Evolutionary conservation across 495 filamentous ascomycete species (phyloP).

Genomic region (Aspergillus indologenus): DNA sequence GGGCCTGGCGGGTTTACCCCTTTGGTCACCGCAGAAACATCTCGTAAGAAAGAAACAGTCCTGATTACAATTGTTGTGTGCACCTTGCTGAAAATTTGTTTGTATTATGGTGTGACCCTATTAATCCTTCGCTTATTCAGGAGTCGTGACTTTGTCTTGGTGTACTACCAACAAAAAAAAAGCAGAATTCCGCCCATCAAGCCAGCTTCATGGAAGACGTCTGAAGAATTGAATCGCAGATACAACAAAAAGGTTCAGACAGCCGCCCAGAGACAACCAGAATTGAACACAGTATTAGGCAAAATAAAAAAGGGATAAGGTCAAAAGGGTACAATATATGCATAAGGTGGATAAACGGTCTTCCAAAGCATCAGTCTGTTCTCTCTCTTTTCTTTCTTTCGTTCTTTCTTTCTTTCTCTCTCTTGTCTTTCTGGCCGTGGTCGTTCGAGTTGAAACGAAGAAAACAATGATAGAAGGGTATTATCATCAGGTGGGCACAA

Average conservation of each 20-base stretch:
- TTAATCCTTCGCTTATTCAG: not conserved
- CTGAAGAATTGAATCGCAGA: not conserved
- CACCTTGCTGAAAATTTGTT: not conserved
- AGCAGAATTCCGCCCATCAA: not conserved
- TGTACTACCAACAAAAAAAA: not conserved
- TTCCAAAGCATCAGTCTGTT: not conserved
- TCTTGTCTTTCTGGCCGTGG: slow-evolving; percentile 7
- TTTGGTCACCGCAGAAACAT: too few relatives aligned
- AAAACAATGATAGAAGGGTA: not conserved
- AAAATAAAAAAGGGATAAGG: not conserved
- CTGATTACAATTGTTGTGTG: not conserved
- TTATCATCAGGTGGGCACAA: not conserved
- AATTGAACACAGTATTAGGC: not conserved
- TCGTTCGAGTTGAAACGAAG: not conserved
- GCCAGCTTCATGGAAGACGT: slow-evolving; percentile 5
- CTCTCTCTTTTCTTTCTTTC: not conserved
- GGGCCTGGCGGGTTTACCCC: too few relatives aligned
- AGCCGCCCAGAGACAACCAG: not conserved
- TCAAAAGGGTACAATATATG: not conserved
- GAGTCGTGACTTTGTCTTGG: not conserved
- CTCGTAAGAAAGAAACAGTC: too few relatives aligned
- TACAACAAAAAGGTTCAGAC: slow-evolving; percentile 1
- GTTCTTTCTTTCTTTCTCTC: too few relatives aligned
- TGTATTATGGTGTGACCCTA: not conserved
- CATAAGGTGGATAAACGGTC: slow-evolving; percentile 3